A percentile compares a stretch with the other conserved stretches of the same genome.
phyloP scores from a whole-genome alignment of 2,329 filamentous ascomycete genomes.

The Davidsoniella eucalypti region DNA sequence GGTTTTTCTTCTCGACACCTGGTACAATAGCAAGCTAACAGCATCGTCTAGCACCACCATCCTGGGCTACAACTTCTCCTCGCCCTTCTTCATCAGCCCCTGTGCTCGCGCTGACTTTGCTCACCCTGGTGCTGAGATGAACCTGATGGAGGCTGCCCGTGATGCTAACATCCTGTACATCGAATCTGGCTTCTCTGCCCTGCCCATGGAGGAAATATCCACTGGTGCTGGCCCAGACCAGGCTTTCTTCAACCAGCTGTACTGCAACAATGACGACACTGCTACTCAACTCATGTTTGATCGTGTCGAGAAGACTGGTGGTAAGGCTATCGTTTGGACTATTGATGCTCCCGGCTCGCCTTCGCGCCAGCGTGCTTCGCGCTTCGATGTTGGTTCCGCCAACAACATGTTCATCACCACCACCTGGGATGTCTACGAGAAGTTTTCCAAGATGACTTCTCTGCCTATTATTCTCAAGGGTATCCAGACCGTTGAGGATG shows the following conservation, averaged over 20 bases:
- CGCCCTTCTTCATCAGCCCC: slow-evolving; percentile 33
- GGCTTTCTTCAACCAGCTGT: slow-evolving; percentile 18
- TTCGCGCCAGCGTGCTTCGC: slow-evolving; percentile 23
- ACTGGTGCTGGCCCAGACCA: slow-evolving; percentile 16
- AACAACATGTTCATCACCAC: slow-evolving; percentile 13
- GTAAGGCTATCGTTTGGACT: slow-evolving; percentile 24
- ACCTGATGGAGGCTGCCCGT: slow-evolving; percentile 29
- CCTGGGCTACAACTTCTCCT: slow-evolving; percentile 29
- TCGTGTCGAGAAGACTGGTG: slow-evolving; percentile 20
- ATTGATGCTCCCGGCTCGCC: slow-evolving; percentile 18
- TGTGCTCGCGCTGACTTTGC: slow-evolving; percentile 28
- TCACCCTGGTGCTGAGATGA: slow-evolving; percentile 28
- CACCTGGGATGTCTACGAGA: slow-evolving; percentile 13
- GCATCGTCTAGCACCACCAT: slow-evolving; percentile 22
- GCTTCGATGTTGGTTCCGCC: slow-evolving; percentile 24
- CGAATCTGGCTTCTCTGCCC: slow-evolving; percentile 20
- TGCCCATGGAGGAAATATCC: slow-evolving; percentile 22
- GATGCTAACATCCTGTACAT: slow-evolving; percentile 30
- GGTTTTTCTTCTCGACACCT: slow-evolving; percentile 13
- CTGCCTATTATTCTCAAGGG: slow-evolving; percentile 26
- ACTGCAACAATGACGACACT: slow-evolving; percentile 20
- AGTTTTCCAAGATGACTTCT: slow-evolving; percentile 10
- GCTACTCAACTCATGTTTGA: slow-evolving; percentile 20
- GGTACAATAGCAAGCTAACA: slow-evolving; percentile 14
- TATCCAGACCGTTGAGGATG: slow-evolving; percentile 25